Evolutionary conservation across 2,329 filamentous ascomycete species (phyloP), one percentile per base, ranked within the genome.

Genomic region (Arthrobotrys sphaeroides): DNA sequence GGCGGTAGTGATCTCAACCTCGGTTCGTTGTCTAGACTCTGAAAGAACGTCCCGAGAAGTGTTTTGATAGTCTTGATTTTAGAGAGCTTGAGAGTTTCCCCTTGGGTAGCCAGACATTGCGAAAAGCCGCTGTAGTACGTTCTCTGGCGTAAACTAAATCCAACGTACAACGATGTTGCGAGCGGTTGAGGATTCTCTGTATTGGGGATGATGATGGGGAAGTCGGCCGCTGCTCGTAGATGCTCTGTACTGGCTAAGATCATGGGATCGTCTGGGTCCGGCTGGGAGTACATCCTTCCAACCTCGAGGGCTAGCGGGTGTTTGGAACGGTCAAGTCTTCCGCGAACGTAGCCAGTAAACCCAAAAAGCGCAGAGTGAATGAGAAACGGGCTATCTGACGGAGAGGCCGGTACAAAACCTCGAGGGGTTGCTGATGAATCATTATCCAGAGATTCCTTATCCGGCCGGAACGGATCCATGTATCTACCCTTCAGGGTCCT

Each of bases 201-300:
- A 16, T 47, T 62, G 1, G 61, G 45, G 5, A 65, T 55, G 13
- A 65, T 55, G 31, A 65, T 31, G 3, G 61, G 61, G n/a, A 53
- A 49, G 18, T 65, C 33, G 4, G 45, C 61, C 22, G 47, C 36
- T 33, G 24, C 20, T 5, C 33, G 36, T 2, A 65, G 49, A 2
- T 18, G 31, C 9, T 65, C 45, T 18, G 45, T 65, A 22, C 16
- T 24, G 3, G 45, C n/a, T 2, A 65, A 33, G 13, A 53, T 10
- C 7, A 53, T 3, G 10, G 61, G 45, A n/a, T 65, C 20, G n/a
- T 55, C 61, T 5, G 61, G 43, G 10, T 53, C 45, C 26, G 61
- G 61, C 13, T 55, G 31, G 1, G 26, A 49, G 20, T 53, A 53
- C 1, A 40, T 53, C n/a, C 33, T 53, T 31, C 61, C 61, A 22